Evolutionary conservation across 2,329 filamentous ascomycete species (phyloP), one percentile per base, ranked within the genome.

Genomic region (Magnaporthiopsis rhizophila): DNA sequence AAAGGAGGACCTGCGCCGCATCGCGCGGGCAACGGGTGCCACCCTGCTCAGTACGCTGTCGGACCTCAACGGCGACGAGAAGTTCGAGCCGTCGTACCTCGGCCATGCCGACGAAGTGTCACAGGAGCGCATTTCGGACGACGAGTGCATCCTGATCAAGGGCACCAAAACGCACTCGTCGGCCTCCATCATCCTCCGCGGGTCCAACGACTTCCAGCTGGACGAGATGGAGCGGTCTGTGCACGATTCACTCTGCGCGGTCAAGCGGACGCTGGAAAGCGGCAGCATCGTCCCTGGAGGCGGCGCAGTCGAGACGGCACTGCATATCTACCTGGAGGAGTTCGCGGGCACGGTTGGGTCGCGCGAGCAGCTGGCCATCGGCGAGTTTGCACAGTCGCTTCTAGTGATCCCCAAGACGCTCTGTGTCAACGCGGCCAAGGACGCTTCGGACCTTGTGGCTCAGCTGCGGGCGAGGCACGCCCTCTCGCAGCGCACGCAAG

Each of bases 181-280:
- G 8, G 93, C 95, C 36, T 99, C 95, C 24, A 92, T 97, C 77
- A 96, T 99, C 70, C 89, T 99, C 64, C 91, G 95, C 65, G 95
- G 95, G 59, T 85, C 95, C 70, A 98, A 99, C 78, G 95, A 99
- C 77, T 98, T 90, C 80, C 91, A 92, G 66, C 86, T 99, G 36
- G 95, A 99, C 73, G 95, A 99, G 83, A 99, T 98, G 94, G 95
- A 99, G 83, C 90, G 95, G 69, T 98, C 95, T 1, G 88, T 99
- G 24, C 95, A 99, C 80, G 95, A 99, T 78, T 96, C 94, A 18
- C 84, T 99, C 60, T 97, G 91, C 69, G 95, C 95, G 60, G 93
- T 99, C 68, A 99, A 99, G 87, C 88, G 95, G 71, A 97, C 95
- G 3, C 83, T 99, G 9, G 95, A 99, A 81, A 97, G 92, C 73